A percentile compares a stretch with the other conserved stretches of the same genome.
These are phyloP conservation scores for Trichosporon sp. DNA, from an alignment of 1,284 basidiomycete genomes.

Conservation along the genomic window DNA sequence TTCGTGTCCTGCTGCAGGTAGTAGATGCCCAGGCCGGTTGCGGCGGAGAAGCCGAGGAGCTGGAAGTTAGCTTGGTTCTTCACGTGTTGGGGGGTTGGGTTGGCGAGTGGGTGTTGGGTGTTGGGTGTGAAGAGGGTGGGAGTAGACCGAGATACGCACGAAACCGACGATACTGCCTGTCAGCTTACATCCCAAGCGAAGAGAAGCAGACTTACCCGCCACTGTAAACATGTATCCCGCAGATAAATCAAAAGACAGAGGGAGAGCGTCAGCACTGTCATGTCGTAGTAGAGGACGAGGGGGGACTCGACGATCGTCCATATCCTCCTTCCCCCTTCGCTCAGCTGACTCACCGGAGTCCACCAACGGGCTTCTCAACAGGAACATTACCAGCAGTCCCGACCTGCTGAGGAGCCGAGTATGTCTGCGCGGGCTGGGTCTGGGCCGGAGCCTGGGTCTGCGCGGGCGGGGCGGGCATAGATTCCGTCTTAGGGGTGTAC, in stretches of 20 bases:
- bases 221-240: constrained; percentile 41
- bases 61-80: constrained; percentile 48
- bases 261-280: neutral
- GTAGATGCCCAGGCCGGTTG: constrained; percentile 69
- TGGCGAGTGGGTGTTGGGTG: too few species aligned
- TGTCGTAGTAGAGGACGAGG: neutral
- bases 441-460: too few species aligned
- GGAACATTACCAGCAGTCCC: constrained; percentile 65
- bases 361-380: constrained; percentile 70
- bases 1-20: constrained; percentile 88
- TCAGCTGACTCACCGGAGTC: constrained; percentile 61
- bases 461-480: neutral
- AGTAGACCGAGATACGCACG: constrained; percentile 53
- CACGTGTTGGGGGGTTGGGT: too few species aligned
- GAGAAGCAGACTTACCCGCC: constrained; percentile 67
- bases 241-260: too few species aligned
- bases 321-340: too few species aligned
- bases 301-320: too few species aligned
- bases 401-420: constrained; percentile 52
- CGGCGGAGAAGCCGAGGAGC: constrained; percentile 60
- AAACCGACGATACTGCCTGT: constrained; percentile 76
- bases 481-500: constrained; percentile 3
- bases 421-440: too few species aligned
- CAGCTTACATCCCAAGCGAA: neutral
- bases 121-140: too few species aligned